Percentiles rank a stretch among this genome's conserved stretches.
Evolutionary conservation across 2,329 filamentous ascomycete genomes (phyloP).

Genomic region (Fusarium oxysporum): DNA sequence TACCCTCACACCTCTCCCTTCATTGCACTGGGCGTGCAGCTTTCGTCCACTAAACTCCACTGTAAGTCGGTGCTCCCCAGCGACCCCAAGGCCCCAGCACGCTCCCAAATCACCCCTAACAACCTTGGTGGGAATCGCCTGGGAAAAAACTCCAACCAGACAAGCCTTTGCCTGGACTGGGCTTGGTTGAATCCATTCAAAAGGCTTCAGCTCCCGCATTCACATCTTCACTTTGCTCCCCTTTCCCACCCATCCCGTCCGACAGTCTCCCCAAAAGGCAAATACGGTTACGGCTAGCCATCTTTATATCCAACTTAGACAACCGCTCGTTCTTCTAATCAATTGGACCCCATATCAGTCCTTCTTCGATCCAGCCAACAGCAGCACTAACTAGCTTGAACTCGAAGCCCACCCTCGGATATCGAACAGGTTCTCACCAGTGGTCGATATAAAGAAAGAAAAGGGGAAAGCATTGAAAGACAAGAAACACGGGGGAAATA

Average conservation of each 20-base stretch:
- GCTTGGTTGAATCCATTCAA: conserved; percentile 52
- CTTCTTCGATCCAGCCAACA: conserved; percentile 4
- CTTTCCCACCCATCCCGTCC: conserved; percentile 48
- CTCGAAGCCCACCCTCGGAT: conserved; percentile 4
- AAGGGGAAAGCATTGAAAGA: conserved; percentile 3
- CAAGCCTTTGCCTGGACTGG: conserved; percentile 34
- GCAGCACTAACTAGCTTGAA: conserved; percentile 6
- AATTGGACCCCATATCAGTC: not conserved
- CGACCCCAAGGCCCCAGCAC: conserved; percentile 42
- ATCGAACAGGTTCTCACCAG: conserved; percentile 8
- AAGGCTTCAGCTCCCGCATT: conserved; percentile 54
- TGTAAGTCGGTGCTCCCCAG: conserved; percentile 40
- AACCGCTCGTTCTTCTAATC: conserved; percentile 29
- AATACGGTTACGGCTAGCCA: conserved; percentile 29
- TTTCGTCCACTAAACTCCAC: conserved; percentile 34
- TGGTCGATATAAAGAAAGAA: conserved; percentile 14
- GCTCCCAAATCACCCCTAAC: conserved; percentile 51
- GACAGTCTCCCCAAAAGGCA: conserved; percentile 29
- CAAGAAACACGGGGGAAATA: conserved; percentile 22
- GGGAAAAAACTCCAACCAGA: conserved; percentile 45
- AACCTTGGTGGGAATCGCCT: conserved; percentile 49
- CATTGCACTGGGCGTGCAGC: conserved; percentile 13
- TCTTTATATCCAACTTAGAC: conserved; percentile 29
- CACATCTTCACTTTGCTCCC: conserved; percentile 39
- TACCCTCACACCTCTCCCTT: conserved; percentile 10